These are phyloP conservation scores for Kwoniella mangroviensis DNA, from an alignment of 768 basidiomycete genomes.

Conservation along the genomic window DNA sequence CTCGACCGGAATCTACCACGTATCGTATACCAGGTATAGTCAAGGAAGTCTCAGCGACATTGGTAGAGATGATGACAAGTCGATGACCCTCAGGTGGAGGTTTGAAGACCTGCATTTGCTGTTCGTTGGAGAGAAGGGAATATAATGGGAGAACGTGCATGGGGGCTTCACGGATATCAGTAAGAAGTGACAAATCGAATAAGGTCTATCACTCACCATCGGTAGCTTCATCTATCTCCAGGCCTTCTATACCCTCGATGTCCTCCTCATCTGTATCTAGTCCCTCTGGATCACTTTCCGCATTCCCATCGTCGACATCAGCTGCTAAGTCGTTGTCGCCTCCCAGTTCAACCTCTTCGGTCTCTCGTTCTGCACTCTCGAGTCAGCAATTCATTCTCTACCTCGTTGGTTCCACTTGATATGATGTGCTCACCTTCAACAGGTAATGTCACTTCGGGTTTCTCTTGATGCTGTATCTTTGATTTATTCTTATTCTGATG, in stretches of 20 bases:
- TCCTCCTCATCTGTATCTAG: conserved; percentile 67
- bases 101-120: conserved; percentile 91
- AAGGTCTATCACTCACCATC: conserved; percentile 22
- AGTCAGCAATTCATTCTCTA: conserved; percentile 10
- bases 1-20: conserved; percentile 94
- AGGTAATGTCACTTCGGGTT: conserved; percentile 13
- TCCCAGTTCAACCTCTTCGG: conserved; percentile 58
- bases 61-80: conserved; percentile 91
- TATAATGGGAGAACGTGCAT: conserved; percentile 96
- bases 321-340: conserved; percentile 63
- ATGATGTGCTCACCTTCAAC: conserved; percentile 17
- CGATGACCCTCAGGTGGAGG: conserved; percentile 78
- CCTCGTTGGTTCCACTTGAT: not conserved
- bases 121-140: conserved; percentile 86
- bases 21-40: conserved; percentile 97
- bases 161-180: conserved; percentile 64
- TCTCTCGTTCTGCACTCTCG: conserved; percentile 57
- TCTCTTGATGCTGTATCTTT: conserved; percentile 5
- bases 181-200: not conserved
- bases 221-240: conserved; percentile 59
- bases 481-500: conserved; percentile 65
- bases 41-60: conserved; percentile 94
- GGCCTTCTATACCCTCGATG: conserved; percentile 57
- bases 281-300: conserved; percentile 67
- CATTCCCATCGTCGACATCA: conserved; percentile 66